These are phyloP conservation scores for Tetradesmus obliquus DNA, from an alignment of 139 green algal species.

Conservation along the genomic window DNA sequence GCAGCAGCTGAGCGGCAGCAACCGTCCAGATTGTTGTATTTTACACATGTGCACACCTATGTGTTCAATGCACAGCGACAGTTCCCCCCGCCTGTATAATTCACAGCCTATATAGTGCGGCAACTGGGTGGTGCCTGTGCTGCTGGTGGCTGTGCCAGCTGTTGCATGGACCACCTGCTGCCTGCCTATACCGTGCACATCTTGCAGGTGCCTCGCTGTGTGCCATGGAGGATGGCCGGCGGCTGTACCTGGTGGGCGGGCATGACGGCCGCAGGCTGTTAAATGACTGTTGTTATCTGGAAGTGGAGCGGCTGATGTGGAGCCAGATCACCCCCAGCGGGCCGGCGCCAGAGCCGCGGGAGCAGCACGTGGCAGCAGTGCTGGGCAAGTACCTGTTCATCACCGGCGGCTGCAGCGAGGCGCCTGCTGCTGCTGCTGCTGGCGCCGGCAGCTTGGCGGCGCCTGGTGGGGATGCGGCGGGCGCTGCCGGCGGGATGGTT, in stretches of 20 bases:
- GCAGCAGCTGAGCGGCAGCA: not conserved
- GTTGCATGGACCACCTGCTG: not conserved
- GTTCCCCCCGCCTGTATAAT: not conserved
- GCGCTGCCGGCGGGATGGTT: not conserved
- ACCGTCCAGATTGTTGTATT: not conserved
- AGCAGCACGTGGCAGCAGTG: conserved; percentile 62
- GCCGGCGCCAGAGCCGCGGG: conserved; percentile 54
- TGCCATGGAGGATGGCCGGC: conserved; percentile 73
- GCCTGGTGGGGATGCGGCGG: not conserved
- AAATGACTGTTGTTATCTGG: conserved; percentile 75
- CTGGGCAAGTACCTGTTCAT: conserved; percentile 76
- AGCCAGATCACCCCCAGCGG: conserved; percentile 55
- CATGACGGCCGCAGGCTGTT: conserved; percentile 60
- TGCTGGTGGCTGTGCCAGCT: no score
- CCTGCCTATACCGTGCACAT: not conserved
- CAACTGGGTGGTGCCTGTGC: not conserved
- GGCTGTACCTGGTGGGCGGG: conserved; percentile 77
- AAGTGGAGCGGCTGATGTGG: conserved; percentile 67
- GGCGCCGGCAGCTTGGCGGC: not conserved
- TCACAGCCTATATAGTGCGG: not conserved
- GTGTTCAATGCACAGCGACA: not conserved
- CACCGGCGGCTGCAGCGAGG: conserved; percentile 55
- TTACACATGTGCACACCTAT: no score
- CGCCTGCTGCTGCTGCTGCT: not conserved
- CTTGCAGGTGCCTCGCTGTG: conserved; percentile 53